Percentiles rank a stretch among this genome's conserved stretches.
These are phyloP conservation scores for Sarocladiaceae sp. DNA, from an alignment of 2,329 filamentous ascomycete genomes.

Conservation along the genomic window DNA sequence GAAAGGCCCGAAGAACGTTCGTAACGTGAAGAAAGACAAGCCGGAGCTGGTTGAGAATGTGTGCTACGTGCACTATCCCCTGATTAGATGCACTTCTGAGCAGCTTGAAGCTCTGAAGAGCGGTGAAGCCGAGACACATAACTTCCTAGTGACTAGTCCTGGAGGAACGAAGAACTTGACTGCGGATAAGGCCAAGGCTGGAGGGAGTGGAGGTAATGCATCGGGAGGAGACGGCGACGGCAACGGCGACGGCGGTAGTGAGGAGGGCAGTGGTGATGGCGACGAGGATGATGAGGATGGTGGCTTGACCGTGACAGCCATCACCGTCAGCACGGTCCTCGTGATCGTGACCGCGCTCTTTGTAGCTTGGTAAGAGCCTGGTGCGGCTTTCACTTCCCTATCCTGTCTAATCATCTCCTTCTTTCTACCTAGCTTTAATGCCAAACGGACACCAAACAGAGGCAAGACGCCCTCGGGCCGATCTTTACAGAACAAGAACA, in stretches of 20 bases:
- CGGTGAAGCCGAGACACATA: constrained; percentile 15
- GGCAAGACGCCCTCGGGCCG: too few relatives aligned
- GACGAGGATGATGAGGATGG: too few relatives aligned
- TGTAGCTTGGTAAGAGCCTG: too few relatives aligned
- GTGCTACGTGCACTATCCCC: constrained; percentile 50
- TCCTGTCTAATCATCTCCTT: too few relatives aligned
- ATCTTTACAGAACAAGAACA: too few relatives aligned
- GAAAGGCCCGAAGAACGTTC: constrained; percentile 39
- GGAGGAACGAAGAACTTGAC: not conserved
- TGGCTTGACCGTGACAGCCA: too few relatives aligned
- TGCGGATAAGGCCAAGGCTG: not conserved
- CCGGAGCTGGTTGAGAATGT: constrained; percentile 38
- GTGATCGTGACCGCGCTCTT: too few relatives aligned
- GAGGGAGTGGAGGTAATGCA: not conserved
- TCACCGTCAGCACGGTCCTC: too few relatives aligned
- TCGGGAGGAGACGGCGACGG: not conserved
- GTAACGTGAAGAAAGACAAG: constrained; percentile 45
- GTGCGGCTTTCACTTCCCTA: too few relatives aligned
- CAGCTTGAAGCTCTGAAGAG: constrained; percentile 15
- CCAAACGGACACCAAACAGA: too few relatives aligned
- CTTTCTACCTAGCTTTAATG: too few relatives aligned
- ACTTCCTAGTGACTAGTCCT: constrained; percentile 13
- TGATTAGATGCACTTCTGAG: constrained; percentile 32
- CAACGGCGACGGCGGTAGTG: not conserved
- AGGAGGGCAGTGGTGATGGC: not conserved